phyloP scores from a whole-genome alignment of 768 basidiomycete genomes.

The Mycena olivaceomarginata region DNA sequence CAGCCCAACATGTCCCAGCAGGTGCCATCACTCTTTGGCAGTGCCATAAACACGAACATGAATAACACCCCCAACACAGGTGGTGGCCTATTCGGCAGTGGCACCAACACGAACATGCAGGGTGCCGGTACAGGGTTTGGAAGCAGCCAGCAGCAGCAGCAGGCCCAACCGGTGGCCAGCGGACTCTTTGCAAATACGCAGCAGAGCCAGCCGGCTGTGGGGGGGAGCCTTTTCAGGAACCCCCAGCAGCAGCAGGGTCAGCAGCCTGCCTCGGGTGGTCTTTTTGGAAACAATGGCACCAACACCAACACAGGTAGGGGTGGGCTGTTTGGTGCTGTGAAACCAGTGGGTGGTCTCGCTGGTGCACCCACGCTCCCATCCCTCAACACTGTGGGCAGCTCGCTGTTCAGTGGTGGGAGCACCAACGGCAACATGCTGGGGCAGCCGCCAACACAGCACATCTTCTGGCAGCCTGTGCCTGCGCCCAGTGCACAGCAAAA shows the following conservation, averaged over 20 bases:
- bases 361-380: conserved; percentile 50
- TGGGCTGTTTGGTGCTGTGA: conserved; percentile 55
- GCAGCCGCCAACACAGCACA: conserved; percentile 51
- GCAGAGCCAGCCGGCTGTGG: conserved; percentile 45
- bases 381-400: conserved; percentile 47
- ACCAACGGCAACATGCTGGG: conserved; percentile 34
- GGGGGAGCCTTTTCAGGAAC: conserved; percentile 49
- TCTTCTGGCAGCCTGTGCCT: conserved; percentile 53
- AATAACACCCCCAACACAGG: conserved; percentile 10
- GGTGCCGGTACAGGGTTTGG: conserved; percentile 53
- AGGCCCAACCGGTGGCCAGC: conserved; percentile 35
- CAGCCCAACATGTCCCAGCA: conserved; percentile 28
- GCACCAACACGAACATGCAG: conserved; percentile 14
- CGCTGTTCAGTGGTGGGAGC: conserved; percentile 48
- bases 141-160: conserved; percentile 42
- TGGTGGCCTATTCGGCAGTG: conserved; percentile 48
- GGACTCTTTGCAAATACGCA: conserved; percentile 55
- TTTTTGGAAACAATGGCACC: conserved; percentile 53
- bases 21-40: conserved; percentile 42
- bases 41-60: conserved; percentile 14
- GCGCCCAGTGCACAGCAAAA: conserved; percentile 52
- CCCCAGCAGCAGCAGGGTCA: conserved; percentile 41
- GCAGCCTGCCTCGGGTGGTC: conserved; percentile 42
- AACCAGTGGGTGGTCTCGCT: conserved; percentile 28
- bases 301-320: no score